Conservation (phyloP, 768 basidiomycete genomes). For the Agrocybe chaxingu region DNA sequence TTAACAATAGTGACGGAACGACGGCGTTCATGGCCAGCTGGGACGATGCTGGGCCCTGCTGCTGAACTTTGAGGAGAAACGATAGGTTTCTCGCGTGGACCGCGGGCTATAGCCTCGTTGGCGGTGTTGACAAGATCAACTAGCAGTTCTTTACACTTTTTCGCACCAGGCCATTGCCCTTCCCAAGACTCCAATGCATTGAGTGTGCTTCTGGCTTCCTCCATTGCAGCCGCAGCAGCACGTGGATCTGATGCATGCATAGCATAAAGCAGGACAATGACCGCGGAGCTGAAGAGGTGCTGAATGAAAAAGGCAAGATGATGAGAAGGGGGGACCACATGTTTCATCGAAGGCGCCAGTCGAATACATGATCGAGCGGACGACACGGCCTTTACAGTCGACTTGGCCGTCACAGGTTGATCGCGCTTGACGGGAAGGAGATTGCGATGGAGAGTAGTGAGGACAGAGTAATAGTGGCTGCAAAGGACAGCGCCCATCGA, state of each 20-base stretch:
- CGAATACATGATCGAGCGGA: conserved; percentile 85
- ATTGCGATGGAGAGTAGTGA: conserved; percentile 86
- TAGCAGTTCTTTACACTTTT: conserved; percentile 82
- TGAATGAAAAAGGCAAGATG: conserved; percentile 89
- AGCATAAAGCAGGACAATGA: conserved; percentile 79
- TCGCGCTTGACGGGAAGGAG: conserved; percentile 79
- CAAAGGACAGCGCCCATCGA: conserved; percentile 84
- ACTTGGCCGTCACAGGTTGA: conserved; percentile 63
- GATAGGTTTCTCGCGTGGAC: conserved; percentile 22
- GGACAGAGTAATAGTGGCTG: conserved; percentile 86
- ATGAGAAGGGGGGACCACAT: conserved; percentile 81
- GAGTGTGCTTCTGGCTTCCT: conserved; percentile 75
- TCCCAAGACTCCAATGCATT: conserved; percentile 77
- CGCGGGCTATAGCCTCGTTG: conserved; percentile 57
- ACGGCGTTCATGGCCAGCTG: conserved; percentile 42
- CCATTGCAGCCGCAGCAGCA: conserved; percentile 70
- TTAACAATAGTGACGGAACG: conserved; percentile 54
- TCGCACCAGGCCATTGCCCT: conserved; percentile 83
- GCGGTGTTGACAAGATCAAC: conserved; percentile 68
- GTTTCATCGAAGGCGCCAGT: conserved; percentile 80
- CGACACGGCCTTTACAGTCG: conserved; percentile 76
- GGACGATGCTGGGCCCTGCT: conserved; percentile 2
- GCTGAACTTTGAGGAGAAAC: conserved; percentile 20
- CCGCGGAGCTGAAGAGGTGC: conserved; percentile 84
- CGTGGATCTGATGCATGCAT: conserved; percentile 76